Evolutionary conservation across 2,329 filamentous ascomycete species (phyloP).

Genomic region (Tolypocladium album): DNA sequence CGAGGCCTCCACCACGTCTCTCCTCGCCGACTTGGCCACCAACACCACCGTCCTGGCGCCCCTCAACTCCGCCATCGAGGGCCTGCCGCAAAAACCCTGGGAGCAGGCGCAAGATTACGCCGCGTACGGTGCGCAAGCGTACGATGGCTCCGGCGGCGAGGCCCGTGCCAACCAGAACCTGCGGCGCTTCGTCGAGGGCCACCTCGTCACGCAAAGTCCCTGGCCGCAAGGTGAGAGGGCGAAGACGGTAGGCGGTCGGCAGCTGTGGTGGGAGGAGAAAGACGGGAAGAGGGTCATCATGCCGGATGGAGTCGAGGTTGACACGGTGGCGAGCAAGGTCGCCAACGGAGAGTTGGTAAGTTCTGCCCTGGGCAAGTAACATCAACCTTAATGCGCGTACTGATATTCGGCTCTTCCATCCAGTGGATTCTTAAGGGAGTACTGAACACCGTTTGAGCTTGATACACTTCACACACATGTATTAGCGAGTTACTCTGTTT

Average conservation of each 20-base stretch:
- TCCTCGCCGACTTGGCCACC: slow-evolving; percentile 52
- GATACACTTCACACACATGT: not conserved
- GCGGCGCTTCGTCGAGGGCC: slow-evolving; percentile 71
- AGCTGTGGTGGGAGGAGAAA: slow-evolving; percentile 74
- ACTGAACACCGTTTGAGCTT: slow-evolving; percentile 24
- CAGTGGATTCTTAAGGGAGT: slow-evolving; percentile 56
- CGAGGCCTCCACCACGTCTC: slow-evolving; percentile 54
- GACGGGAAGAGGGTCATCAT: slow-evolving; percentile 62
- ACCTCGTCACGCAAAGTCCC: slow-evolving; percentile 64
- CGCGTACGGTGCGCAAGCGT: slow-evolving; percentile 56
- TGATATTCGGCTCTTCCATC: not conserved
- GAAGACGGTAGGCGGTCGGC: slow-evolving; percentile 49
- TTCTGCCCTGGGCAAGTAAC: slow-evolving; percentile 3
- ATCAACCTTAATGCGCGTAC: not conserved
- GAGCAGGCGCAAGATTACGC: slow-evolving; percentile 66
- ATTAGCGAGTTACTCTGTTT: no score
- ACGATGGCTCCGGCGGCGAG: slow-evolving; percentile 63
- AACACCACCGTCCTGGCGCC: slow-evolving; percentile 86
- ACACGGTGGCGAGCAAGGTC: slow-evolving; percentile 62
- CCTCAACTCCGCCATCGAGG: slow-evolving; percentile 69
- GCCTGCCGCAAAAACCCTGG: slow-evolving; percentile 78
- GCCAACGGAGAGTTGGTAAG: slow-evolving; percentile 73
- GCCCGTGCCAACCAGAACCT: slow-evolving; percentile 70
- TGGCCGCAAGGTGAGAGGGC: slow-evolving; percentile 61
- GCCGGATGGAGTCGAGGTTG: slow-evolving; percentile 71